Evolutionary conservation across 1,284 basidiomycete genomes (phyloP), one percentile per base, ranked within the genome.

Genomic region (Fistulinella staudtii): DNA sequence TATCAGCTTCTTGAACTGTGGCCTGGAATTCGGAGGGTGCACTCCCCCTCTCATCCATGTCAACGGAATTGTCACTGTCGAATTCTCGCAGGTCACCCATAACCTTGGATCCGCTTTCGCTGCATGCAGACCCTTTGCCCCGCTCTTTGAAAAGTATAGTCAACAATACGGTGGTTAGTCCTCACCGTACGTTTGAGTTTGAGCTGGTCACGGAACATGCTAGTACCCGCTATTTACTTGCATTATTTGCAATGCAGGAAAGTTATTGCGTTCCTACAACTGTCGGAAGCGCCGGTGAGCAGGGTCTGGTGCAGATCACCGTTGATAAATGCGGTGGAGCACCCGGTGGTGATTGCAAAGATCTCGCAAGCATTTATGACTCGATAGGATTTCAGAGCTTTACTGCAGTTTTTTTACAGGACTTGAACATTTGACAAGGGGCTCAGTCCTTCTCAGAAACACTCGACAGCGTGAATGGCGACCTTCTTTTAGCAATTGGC

Each of bases 251-350:
- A 27, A 85, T 94, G 81, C 82, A 86, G 63, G 85, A 87, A 65
- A 81, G 79, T 33, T 70, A 74, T 36, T 94, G 92, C 71, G 80
- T 85, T 52, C 75, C 82, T 2, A 47, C 67, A n/a, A 78, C 75
- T 5, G 72, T 80, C 36, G 91, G 92, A 46, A 85, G 82, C 20
- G 86, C 72, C 9, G 88, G 89, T 42, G 91, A 93, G 61, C 80
- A 86, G 54, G 92, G 90, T 21, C 64, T 86, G 43, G 93, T 93
- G 89, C 90, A 94, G 66, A 74, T 93, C 55, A 86, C 85, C 13
- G 61, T 69, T 36, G 86, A 88, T 54, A 93, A 93, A 66, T 94
- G 90, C 57, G 73, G 63, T 36, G 77, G 70, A 45, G 82, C 82
- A 0, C 80, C 83, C 3, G 67, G 66, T 11, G 77, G 76, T 7